Evolutionary conservation across 305 asterid genomes (phyloP), one percentile per base, ranked within the genome.

Genomic region (Fraxinus nigra): DNA sequence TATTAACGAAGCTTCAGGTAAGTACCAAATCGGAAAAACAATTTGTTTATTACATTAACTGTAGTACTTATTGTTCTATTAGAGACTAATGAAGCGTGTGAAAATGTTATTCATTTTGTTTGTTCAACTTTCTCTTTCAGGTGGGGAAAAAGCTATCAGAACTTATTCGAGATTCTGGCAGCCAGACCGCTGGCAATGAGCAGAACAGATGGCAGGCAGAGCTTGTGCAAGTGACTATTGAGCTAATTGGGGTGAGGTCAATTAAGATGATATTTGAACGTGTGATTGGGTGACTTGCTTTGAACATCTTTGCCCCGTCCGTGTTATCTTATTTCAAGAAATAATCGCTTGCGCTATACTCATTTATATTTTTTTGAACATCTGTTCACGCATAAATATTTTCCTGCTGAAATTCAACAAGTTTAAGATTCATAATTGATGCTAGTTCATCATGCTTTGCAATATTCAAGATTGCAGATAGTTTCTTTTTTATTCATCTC

Each of bases 191-290:
- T 51, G 92, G 94, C 75, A 89, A 91, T 77, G 98, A 95, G 87
- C 97, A 93, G 87, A 94, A 93, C 81, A 90, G 98, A 90, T 97
- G 99, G 99, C 98, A 92, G 85, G 48, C 95, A 35, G 98, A 97
- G 90, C 98, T 97, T 77, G 88, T 92, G 18, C 98, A 95, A 90
- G 99, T 93, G 89, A 86, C 98, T 56, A 89, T 97, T 76, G 98
- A 95, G 90, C 89, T 97, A 76, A 95, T 97, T 77, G 98, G 96
- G 91, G 98, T 97, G 88, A 88, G 97, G 69, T 20, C 28, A 8
- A 74, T 72, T 75, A 40, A 20, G 56, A 43, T 28, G 40, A 18
- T 67, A 14, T 73, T 78, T 72, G 63, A 76, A 16, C 69, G 69
- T 76, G 16, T 51, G 61, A 26, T 20, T 0, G 69, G 28, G 69